Conservation (phyloP, 164 flowering plant genomes). For the Paratinospora sagittata region DNA sequence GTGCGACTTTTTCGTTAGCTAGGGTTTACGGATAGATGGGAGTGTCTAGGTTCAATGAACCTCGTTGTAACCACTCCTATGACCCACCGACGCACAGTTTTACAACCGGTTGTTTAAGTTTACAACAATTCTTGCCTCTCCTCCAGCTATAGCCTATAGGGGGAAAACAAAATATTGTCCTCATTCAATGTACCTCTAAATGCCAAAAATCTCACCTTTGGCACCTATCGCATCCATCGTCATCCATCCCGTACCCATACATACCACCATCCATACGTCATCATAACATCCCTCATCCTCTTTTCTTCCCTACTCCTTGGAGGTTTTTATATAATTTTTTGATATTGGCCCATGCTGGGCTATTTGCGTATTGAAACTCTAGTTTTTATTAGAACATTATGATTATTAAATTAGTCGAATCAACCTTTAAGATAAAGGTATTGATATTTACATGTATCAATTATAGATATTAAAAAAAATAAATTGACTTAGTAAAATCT, state of each 20-base stretch:
- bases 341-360: too few species aligned
- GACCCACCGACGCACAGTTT: background rate
- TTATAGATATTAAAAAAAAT: too few species aligned
- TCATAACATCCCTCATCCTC: too few species aligned
- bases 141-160: background rate
- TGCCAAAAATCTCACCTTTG: background rate
- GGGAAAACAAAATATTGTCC: background rate
- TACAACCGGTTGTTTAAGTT: background rate
- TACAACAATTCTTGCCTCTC: background rate
- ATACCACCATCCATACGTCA: background rate
- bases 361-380: too few species aligned
- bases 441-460: too few species aligned
- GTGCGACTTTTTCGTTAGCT: too few species aligned
- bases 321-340: too few species aligned
- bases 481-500: too few species aligned
- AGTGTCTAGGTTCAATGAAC: background rate
- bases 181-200: background rate
- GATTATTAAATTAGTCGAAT: too few species aligned
- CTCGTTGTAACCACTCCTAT: background rate
- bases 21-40: background rate
- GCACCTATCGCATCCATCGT: background rate
- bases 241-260: background rate
- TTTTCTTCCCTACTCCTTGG: too few species aligned
- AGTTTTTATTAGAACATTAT: too few species aligned
- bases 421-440: too few species aligned